Conservation (phyloP, 768 basidiomycete species). For the Mycena maculata region DNA sequence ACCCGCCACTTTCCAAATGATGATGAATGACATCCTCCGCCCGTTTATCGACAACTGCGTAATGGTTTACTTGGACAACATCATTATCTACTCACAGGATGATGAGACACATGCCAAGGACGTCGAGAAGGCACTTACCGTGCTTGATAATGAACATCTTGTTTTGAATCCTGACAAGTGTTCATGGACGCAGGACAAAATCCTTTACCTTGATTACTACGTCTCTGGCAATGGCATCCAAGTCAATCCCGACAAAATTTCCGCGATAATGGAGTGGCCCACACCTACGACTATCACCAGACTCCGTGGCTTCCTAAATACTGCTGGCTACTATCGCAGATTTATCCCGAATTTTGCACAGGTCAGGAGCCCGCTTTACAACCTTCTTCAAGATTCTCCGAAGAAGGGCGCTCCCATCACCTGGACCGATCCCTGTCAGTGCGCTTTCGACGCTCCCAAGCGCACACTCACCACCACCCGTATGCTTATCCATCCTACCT, state of each 20-base stretch:
- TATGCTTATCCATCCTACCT: no score
- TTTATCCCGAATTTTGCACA: no score
- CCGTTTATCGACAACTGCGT: no score
- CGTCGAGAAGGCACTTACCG: slow-evolving; percentile 9
- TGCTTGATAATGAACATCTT: no score
- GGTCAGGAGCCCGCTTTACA: slow-evolving; percentile 1
- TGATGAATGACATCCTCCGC: no score
- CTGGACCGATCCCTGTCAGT: no score
- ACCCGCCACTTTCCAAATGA: slow-evolving; percentile 58
- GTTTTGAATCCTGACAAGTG: slow-evolving; percentile 4
- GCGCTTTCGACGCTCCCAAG: no score
- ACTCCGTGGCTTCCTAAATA: slow-evolving; percentile 5
- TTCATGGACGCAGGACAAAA: not conserved
- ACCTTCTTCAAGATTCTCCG: slow-evolving; percentile 6
- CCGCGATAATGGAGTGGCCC: not conserved
- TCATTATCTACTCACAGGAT: slow-evolving; percentile 38
- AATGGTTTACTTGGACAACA: slow-evolving; percentile 41
- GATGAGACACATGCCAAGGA: slow-evolving; percentile 15
- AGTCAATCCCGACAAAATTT: slow-evolving; percentile 4
- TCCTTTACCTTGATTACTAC: slow-evolving; percentile 3
- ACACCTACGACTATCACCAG: no score
- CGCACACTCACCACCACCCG: no score
- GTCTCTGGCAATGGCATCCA: slow-evolving; percentile 7
- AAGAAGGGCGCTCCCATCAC: slow-evolving; percentile 16
- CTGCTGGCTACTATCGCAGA: slow-evolving; percentile 7